Evolutionary conservation across 345 rosid genomes (phyloP), one percentile per base, ranked within the genome.

Genomic region (Populus euphratica): DNA sequence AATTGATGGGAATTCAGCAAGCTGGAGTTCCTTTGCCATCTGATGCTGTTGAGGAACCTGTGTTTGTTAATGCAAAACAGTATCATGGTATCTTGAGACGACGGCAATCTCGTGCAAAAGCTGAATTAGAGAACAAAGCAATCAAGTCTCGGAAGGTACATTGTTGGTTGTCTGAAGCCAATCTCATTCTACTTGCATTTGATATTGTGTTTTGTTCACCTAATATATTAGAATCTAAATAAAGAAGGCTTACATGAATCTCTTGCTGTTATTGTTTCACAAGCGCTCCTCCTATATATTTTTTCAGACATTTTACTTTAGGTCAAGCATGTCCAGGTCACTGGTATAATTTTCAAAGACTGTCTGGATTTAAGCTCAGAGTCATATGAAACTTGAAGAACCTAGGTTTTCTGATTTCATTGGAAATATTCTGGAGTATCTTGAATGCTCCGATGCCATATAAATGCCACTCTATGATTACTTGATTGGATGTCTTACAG

Each of bases 1-100:
- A 96, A 89, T 85, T 96, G 56, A 93, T 96, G 97, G 98, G 94
- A 83, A 91, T 93, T 80, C 99, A 96, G 85, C 99, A 96, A 79
- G 94, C 92, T 81, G 99, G 97, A 62, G 94, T 96, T 82, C 99
- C 99, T 69, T 82, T 96, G 83, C 97, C 93, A 74, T 84, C 98
- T 38, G 94, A 91, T 86, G 90, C 98, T 71, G 87, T 96, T 77
- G 99, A 96, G 81, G 99, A 96, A 73, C 99, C 99, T 71, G 97
- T 96, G 54, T 96, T 93, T 87, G 99, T 96, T 49, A 96, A 93
- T 77, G 99, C 99, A 73, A 93, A 93, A 82, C 99, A 96, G 76
- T 96, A 96, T 85, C 96, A 93, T 69, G 99, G 99, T 54, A 96
- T 96, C 84, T 81, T 96, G 87, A 86, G 99, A 72, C 96, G 99